Conservation (phyloP, 2,329 filamentous ascomycete genomes). For the Fusarium sp. region DNA sequence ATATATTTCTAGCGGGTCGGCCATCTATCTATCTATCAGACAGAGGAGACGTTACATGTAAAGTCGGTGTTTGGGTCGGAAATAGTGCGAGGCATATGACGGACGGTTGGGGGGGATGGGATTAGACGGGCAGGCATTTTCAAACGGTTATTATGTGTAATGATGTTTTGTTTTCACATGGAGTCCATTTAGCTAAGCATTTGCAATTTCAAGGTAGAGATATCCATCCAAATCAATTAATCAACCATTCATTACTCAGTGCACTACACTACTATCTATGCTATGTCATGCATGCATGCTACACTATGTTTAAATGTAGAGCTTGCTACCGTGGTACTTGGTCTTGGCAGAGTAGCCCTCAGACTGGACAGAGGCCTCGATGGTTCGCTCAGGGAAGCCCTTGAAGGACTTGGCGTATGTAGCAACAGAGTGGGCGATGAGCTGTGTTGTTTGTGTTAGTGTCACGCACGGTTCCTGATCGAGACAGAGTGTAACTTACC, state of each 20-base stretch:
- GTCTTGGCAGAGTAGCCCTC: slow-evolving; percentile 52
- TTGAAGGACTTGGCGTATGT: slow-evolving; percentile 76
- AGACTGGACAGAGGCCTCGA: slow-evolving; percentile 45
- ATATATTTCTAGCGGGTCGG: slow-evolving; percentile 1
- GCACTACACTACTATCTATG: neutral
- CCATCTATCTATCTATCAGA: no score
- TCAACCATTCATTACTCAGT: slow-evolving; percentile 11
- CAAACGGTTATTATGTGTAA: slow-evolving; percentile 21
- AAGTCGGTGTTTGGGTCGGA: slow-evolving; percentile 39
- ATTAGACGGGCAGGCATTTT: slow-evolving; percentile 41
- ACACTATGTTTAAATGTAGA: neutral
- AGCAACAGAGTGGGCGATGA: slow-evolving; percentile 80
- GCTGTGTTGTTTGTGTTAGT: slow-evolving; percentile 53
- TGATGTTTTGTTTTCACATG: slow-evolving; percentile 23
- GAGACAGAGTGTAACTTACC: slow-evolving; percentile 53
- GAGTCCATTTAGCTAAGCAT: slow-evolving; percentile 39
- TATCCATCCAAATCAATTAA: slow-evolving; percentile 41
- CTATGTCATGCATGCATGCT: slow-evolving; percentile 1
- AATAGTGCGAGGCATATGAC: slow-evolving; percentile 3
- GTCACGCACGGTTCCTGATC: neutral
- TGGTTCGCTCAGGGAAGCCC: slow-evolving; percentile 70
- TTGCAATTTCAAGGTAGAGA: slow-evolving; percentile 42
- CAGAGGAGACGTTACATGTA: slow-evolving; percentile 23
- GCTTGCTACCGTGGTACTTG: slow-evolving; percentile 64
- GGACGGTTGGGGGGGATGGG: slow-evolving; percentile 18